Percentiles rank a stretch among this genome's conserved stretches.
These are phyloP conservation scores for Gracilaria gracilis DNA, from an alignment of 23 red algal species.

Conservation along the genomic window DNA sequence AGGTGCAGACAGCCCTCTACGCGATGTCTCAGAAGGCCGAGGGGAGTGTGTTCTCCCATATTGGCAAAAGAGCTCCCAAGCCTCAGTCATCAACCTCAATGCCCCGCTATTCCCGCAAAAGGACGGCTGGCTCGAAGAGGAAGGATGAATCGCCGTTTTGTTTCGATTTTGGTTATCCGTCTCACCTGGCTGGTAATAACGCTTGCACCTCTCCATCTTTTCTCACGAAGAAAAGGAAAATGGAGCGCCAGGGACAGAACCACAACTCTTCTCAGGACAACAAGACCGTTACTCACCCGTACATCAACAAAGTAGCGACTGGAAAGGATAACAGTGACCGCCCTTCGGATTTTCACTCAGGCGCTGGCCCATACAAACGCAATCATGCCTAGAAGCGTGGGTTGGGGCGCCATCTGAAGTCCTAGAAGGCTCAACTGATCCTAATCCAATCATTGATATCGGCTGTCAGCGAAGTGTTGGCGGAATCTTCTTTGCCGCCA, in stretches of 20 bases:
- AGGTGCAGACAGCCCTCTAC: neutral
- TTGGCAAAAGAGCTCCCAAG: neutral
- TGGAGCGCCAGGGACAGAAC: neutral
- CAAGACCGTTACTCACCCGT: too few relatives aligned
- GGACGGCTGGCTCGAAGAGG: neutral
- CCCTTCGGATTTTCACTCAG: neutral
- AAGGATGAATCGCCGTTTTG: neutral
- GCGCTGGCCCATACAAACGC: neutral
- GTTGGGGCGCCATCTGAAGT: slow-evolving; percentile 25
- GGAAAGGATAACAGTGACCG: neutral
- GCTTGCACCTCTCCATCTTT: neutral
- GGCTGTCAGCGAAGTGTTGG: slow-evolving; percentile 27
- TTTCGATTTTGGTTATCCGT: slow-evolving; percentile 13
- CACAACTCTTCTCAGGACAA: neutral
- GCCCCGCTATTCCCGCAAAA: neutral
- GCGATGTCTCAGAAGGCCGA: neutral
- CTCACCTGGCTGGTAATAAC: neutral
- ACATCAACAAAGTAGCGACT: neutral
- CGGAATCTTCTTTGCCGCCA: neutral
- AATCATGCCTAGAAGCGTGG: neutral
- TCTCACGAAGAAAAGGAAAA: neutral
- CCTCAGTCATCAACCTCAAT: neutral
- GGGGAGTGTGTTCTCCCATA: neutral
- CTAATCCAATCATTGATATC: slow-evolving; percentile 43
- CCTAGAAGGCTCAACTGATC: neutral